Evolutionary conservation across 805 yeast species (phyloP).

Genomic region (Candida parachauliodes): DNA sequence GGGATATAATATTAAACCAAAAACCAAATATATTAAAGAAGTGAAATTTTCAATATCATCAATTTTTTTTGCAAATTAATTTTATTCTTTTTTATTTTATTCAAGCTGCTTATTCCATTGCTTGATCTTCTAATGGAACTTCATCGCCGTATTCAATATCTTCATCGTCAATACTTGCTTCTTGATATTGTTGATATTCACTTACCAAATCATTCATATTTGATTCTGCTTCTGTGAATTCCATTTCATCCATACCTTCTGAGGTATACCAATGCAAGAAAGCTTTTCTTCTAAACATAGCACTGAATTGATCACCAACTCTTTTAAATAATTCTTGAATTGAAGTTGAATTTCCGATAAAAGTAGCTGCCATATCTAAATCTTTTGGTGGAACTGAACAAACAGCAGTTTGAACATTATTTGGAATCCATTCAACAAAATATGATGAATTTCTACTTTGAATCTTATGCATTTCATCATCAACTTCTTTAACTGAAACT

Average conservation of each 20-base stretch:
- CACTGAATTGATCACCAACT: constrained; percentile 83
- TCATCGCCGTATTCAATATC: constrained; percentile 70
- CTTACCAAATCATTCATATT: constrained; percentile 84
- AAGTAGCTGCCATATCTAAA: constrained; percentile 86
- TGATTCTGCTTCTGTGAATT: constrained; percentile 90
- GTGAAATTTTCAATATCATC: constrained; percentile 1
- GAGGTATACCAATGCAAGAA: constrained; percentile 95
- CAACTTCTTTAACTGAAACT: constrained; percentile 89
- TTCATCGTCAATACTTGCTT: constrained; percentile 66
- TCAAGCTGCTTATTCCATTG: constrained; percentile 27
- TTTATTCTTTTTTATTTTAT: neutral
- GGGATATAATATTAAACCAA: constrained; percentile 7
- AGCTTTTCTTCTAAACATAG: constrained; percentile 91
- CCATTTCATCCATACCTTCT: constrained; percentile 96
- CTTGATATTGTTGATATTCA: constrained; percentile 91
- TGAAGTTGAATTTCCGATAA: constrained; percentile 89
- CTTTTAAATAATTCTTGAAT: constrained; percentile 88
- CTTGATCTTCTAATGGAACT: constrained; percentile 52
- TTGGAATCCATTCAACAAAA: constrained; percentile 96
- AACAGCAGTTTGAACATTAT: constrained; percentile 90
- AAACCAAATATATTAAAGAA: constrained; percentile 8
- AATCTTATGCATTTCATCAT: constrained; percentile 84
- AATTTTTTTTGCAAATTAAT: neutral
- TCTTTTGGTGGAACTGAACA: constrained; percentile 88
- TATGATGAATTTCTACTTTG: constrained; percentile 77